phyloP scores from a whole-genome alignment of 2,329 filamentous ascomycete species.

The Fusarium sp. region DNA sequence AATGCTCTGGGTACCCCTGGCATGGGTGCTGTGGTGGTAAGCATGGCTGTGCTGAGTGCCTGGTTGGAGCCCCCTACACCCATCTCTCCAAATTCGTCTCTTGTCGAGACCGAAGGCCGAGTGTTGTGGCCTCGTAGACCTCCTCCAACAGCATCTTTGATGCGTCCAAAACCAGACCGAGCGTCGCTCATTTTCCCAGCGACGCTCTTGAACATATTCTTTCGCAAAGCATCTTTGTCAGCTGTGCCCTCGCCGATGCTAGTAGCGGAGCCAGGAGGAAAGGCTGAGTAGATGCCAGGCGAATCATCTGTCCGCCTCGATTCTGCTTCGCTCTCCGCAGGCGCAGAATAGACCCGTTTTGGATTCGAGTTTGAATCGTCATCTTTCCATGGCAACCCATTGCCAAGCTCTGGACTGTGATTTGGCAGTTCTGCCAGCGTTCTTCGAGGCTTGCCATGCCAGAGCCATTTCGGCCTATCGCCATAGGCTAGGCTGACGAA shows the following conservation, averaged over 20 bases:
- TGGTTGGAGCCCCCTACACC: conserved; percentile 18
- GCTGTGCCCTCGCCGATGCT: conserved; percentile 60
- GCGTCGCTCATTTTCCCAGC: conserved; percentile 84
- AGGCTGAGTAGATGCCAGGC: conserved; percentile 55
- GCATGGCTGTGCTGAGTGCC: conserved; percentile 37
- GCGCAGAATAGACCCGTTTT: conserved; percentile 63
- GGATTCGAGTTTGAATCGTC: conserved; percentile 53
- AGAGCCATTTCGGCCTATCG: conserved; percentile 91
- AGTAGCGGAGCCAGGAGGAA: conserved; percentile 58
- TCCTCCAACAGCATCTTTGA: conserved; percentile 84
- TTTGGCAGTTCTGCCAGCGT: conserved; percentile 60
- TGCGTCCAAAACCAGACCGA: conserved; percentile 82
- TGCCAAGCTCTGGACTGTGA: conserved; percentile 58
- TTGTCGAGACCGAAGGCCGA: conserved; percentile 61
- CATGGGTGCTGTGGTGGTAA: conserved; percentile 51
- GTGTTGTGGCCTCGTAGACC: conserved; percentile 64
- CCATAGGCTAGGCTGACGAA: conserved; percentile 84
- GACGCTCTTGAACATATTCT: conserved; percentile 81
- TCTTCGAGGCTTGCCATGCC: conserved; percentile 89
- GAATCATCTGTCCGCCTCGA: conserved; percentile 59
- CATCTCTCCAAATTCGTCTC: conserved; percentile 63
- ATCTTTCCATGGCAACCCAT: conserved; percentile 68
- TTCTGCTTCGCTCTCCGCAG: conserved; percentile 64
- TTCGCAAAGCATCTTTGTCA: conserved; percentile 70
- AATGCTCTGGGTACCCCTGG: conserved; percentile 62